phyloP scores from a whole-genome alignment of 768 basidiomycete species.

The Glaciozyma antarctica region DNA sequence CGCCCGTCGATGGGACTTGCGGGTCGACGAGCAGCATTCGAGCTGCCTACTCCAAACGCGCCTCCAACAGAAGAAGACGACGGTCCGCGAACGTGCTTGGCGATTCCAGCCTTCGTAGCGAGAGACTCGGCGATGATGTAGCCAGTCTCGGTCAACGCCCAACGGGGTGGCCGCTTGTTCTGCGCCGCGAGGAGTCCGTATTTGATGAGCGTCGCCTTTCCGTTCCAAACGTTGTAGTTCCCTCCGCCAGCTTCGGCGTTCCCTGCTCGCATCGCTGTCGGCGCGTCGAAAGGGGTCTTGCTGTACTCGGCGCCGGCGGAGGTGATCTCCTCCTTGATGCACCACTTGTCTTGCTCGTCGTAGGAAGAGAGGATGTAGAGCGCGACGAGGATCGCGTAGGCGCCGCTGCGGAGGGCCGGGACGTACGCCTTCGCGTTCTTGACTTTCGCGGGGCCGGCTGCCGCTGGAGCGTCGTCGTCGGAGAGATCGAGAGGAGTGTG shows the following conservation, averaged over 20 bases:
- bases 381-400: constrained; percentile 27
- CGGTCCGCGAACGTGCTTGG: constrained; percentile 2
- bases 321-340: constrained; percentile 8
- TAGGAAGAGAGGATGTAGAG: constrained; percentile 13
- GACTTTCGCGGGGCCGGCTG: constrained; percentile 5
- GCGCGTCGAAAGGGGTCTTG: constrained; percentile 11
- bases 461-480: constrained; percentile 1
- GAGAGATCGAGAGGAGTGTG: too few relatives aligned
- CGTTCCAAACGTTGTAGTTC: constrained; percentile 19
- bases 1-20: background rate
- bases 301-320: background rate
- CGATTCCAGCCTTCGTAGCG: constrained; percentile 5
- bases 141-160: constrained; percentile 7
- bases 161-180: constrained; percentile 8
- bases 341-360: constrained; percentile 8
- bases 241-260: background rate
- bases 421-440: constrained; percentile 15
- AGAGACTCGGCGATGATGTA: constrained; percentile 22
- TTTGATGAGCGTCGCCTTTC: constrained; percentile 1
- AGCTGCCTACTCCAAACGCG: background rate
- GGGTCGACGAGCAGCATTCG: background rate
- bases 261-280: constrained; percentile 1
- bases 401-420: constrained; percentile 12
- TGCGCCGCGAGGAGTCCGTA: constrained; percentile 12
- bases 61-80: background rate